These are phyloP conservation scores for Bauhinia variegata DNA, from an alignment of 306 rosid species.

Conservation along the genomic window DNA sequence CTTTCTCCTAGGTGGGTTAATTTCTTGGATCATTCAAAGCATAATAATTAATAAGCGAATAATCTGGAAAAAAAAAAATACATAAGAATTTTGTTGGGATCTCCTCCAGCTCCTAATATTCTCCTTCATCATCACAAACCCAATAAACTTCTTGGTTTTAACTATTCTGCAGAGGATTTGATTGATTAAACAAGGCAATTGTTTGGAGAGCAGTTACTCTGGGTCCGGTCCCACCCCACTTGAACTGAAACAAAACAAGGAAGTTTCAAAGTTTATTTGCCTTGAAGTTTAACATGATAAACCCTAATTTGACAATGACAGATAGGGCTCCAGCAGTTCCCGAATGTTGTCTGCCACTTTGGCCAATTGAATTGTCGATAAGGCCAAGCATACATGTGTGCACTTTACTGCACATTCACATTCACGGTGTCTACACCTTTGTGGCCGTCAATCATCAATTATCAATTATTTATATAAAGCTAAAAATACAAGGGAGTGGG, in stretches of 20 bases:
- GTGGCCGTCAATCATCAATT: too few relatives aligned
- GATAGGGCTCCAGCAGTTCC: slow-evolving; percentile 4
- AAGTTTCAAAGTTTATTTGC: slow-evolving; percentile 6
- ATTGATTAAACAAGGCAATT: neutral
- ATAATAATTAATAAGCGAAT: neutral
- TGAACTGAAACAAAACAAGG: neutral
- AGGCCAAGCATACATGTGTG: too few relatives aligned
- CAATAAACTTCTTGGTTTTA: slow-evolving; percentile 13
- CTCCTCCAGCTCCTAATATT: slow-evolving; percentile 39
- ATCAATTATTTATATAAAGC: too few relatives aligned
- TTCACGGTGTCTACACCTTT: too few relatives aligned
- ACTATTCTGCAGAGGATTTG: slow-evolving; percentile 12
- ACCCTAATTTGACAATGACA: slow-evolving; percentile 18
- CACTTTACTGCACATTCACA: too few relatives aligned
- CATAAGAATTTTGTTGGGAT: slow-evolving; percentile 34
- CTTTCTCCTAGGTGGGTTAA: slow-evolving; percentile 25
- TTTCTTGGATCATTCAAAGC: slow-evolving; percentile 43
- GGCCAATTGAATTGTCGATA: neutral
- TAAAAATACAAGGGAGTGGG: too few relatives aligned
- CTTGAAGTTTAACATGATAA: slow-evolving; percentile 1
- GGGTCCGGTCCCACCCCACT: neutral
- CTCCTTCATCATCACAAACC: slow-evolving; percentile 8
- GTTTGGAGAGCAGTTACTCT: neutral
- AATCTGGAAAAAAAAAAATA: neutral
- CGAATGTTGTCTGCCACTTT: slow-evolving; percentile 41